These are phyloP conservation scores for Neofusicoccum kwambonambiense DNA, from an alignment of 2,329 filamentous ascomycete genomes.

Conservation along the genomic window DNA sequence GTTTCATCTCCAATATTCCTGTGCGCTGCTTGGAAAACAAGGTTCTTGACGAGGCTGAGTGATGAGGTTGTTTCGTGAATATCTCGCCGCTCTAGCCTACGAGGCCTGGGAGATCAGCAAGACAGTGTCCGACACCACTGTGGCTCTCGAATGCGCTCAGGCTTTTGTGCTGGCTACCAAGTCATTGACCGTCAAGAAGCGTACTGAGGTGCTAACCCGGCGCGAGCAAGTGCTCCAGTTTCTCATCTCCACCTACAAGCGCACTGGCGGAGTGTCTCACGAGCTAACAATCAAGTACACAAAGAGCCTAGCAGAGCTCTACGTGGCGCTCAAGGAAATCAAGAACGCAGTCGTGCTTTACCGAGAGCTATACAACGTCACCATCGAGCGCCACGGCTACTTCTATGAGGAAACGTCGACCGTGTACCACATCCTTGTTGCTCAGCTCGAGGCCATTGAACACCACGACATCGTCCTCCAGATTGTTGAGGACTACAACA, in stretches of 20 bases:
- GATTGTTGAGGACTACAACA: too few species aligned
- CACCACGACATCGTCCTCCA: too few species aligned
- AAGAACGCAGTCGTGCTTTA: conserved; percentile 25
- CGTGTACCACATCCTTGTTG: conserved; percentile 20
- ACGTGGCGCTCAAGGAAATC: conserved; percentile 23
- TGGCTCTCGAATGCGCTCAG: too few species aligned
- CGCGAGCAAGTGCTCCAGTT: conserved; percentile 25
- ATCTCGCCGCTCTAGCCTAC: conserved; percentile 33
- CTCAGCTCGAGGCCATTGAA: too few species aligned
- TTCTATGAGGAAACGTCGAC: conserved; percentile 24
- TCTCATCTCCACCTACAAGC: conserved; percentile 22
- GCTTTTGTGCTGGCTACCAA: too few species aligned
- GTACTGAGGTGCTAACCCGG: conserved; percentile 17
- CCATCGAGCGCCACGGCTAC: conserved; percentile 23
- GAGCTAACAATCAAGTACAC: conserved; percentile 22
- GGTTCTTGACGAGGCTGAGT: too few species aligned
- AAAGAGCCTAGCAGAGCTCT: conserved; percentile 24
- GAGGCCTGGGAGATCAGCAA: conserved; percentile 27
- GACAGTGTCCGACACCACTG: background rate
- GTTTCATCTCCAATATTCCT: too few species aligned
- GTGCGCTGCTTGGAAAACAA: too few species aligned
- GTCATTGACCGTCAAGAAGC: too few species aligned
- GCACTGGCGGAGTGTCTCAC: conserved; percentile 21
- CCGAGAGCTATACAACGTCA: conserved; percentile 24
- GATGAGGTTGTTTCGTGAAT: too few species aligned